Evolutionary conservation across 2,329 filamentous ascomycete genomes (phyloP).

Genomic region (Akanthomyces lecanii): DNA sequence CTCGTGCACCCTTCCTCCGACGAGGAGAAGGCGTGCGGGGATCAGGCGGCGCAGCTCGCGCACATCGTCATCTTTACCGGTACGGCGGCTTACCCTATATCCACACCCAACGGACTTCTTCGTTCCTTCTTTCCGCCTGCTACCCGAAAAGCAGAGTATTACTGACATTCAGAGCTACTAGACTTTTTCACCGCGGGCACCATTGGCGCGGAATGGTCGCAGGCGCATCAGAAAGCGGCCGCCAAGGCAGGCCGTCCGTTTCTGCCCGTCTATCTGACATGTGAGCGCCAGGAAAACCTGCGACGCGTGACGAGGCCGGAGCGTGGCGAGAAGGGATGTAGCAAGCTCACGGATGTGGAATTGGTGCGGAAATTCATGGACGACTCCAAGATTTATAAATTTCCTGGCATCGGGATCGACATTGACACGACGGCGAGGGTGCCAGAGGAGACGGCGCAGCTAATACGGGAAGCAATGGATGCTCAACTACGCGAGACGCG

Average conservation of each 20-base stretch:
- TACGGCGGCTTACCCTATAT: constrained; percentile 18
- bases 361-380: constrained; percentile 22
- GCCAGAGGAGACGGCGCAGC: constrained; percentile 20
- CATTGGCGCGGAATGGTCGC: constrained; percentile 11
- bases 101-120: not conserved
- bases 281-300: constrained; percentile 26
- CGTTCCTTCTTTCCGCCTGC: too few relatives aligned
- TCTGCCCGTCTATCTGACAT: constrained; percentile 27
- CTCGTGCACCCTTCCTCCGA: constrained; percentile 17
- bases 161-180: not conserved
- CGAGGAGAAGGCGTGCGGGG: constrained; percentile 12
- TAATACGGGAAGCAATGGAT: constrained; percentile 19
- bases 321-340: constrained; percentile 14
- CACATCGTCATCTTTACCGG: constrained; percentile 26
- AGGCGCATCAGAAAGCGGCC: constrained; percentile 24
- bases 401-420: constrained; percentile 21
- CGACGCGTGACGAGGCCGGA: constrained; percentile 18
- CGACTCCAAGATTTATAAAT: constrained; percentile 24
- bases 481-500: not conserved
- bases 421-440: constrained; percentile 27
- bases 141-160: not conserved
- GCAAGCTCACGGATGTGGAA: constrained; percentile 24
- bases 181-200: constrained; percentile 17
- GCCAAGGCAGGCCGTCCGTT: constrained; percentile 23
- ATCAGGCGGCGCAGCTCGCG: constrained; percentile 17